Evolutionary conservation across 805 yeast genomes (phyloP).

Genomic region (Clavispora asparagi): DNA sequence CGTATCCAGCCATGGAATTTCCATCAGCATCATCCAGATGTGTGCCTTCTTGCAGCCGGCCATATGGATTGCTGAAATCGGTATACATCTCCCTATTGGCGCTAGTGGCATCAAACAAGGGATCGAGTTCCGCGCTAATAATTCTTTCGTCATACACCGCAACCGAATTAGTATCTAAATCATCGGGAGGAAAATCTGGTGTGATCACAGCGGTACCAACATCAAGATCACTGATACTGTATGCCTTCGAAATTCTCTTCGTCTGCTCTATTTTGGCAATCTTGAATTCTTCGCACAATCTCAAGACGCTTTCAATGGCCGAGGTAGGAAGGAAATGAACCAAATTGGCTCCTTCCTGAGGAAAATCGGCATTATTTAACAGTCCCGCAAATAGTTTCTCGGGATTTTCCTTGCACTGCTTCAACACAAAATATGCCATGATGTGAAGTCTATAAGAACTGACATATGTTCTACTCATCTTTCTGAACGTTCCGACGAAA

Average conservation of each 20-base stretch:
- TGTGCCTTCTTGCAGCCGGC: constrained; percentile 10
- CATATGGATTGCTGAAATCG: constrained; percentile 14
- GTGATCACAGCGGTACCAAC: not conserved
- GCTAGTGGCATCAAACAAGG: constrained; percentile 7
- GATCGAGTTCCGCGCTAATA: not conserved
- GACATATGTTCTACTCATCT: constrained; percentile 31
- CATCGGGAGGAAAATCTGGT: not conserved
- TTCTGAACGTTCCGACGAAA: constrained; percentile 38
- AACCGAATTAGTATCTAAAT: not conserved
- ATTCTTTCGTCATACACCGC: not conserved
- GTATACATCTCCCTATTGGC: constrained; percentile 16
- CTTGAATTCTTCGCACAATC: constrained; percentile 35
- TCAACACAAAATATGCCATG: constrained; percentile 35
- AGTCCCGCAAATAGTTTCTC: constrained; percentile 30
- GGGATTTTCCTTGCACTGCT: constrained; percentile 38
- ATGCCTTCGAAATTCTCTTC: not conserved
- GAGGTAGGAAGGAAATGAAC: constrained; percentile 30
- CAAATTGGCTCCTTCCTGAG: constrained; percentile 36
- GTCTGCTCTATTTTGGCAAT: constrained; percentile 24
- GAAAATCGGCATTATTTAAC: constrained; percentile 20
- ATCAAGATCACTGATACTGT: not conserved
- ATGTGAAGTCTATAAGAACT: constrained; percentile 39
- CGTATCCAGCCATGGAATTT: constrained; percentile 21
- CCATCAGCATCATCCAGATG: constrained; percentile 12
- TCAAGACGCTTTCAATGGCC: constrained; percentile 33